phyloP scores from a whole-genome alignment of 257 asterid genomes.

The Echites panduratus region DNA sequence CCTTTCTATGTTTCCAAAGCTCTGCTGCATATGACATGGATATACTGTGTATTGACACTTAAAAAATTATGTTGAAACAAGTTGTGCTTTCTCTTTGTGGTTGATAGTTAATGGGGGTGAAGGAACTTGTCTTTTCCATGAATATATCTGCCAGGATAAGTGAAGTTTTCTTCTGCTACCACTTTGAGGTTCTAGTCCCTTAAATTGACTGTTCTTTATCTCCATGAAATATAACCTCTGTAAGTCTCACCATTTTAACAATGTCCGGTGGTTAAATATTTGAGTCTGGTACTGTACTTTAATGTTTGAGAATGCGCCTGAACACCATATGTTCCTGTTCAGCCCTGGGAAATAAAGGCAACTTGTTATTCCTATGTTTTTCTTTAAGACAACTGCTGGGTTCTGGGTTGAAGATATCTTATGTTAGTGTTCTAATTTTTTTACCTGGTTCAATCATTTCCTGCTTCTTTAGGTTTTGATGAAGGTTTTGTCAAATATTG shows the following conservation, averaged over 20 bases:
- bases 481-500: conserved; percentile 87
- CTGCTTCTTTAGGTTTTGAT: conserved; percentile 62
- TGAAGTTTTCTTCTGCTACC: not conserved
- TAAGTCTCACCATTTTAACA: not conserved
- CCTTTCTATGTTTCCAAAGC: not conserved
- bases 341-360: conserved; percentile 1
- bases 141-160: not conserved
- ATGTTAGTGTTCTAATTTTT: conserved; percentile 6
- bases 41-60: not conserved
- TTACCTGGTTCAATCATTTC: conserved; percentile 1
- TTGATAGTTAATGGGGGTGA: not conserved
- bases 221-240: not conserved
- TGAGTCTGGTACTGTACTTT: not conserved
- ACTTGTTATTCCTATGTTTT: not conserved
- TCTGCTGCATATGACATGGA: not conserved
- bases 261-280: not conserved
- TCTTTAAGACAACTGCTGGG: not conserved
- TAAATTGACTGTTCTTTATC: not conserved
- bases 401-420: too few relatives aligned
- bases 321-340: not conserved
- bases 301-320: not conserved
- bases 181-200: not conserved
- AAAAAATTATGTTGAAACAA: not conserved
- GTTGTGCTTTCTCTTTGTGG: not conserved
- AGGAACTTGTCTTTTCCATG: not conserved